Conservation (phyloP, 148 eudicot species). For the Linanthus parryae region DNA sequence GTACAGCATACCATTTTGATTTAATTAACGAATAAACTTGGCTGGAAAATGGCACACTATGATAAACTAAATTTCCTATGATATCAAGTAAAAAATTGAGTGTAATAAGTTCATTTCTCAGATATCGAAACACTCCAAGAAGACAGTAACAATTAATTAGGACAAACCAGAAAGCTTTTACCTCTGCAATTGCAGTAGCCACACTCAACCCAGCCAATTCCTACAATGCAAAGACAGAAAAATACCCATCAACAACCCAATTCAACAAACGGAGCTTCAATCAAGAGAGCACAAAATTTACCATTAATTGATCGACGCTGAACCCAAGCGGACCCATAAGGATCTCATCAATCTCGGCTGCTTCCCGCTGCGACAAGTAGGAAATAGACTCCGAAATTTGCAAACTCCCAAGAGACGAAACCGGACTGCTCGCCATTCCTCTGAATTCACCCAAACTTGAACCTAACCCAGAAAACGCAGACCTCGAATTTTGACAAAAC, state of each 20-base stretch:
- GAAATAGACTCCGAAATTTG: slow-evolving; percentile 42
- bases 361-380: slow-evolving; percentile 66
- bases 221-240: slow-evolving; percentile 22
- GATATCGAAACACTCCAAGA: too few species aligned
- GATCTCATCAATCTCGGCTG: slow-evolving; percentile 75
- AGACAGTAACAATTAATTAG: too few species aligned
- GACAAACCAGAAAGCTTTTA: slow-evolving; percentile 13
- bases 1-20: too few species aligned
- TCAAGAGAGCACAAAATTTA: slow-evolving; percentile 5
- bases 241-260: not conserved
- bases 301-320: slow-evolving; percentile 92
- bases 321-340: slow-evolving; percentile 94
- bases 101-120: too few species aligned
- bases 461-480: slow-evolving; percentile 25
- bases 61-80: too few species aligned
- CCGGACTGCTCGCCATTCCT: slow-evolving; percentile 23
- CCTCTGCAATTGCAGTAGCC: slow-evolving; percentile 92
- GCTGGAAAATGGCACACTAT: too few species aligned
- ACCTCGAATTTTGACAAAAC: slow-evolving; percentile 23
- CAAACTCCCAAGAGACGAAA: slow-evolving; percentile 15
- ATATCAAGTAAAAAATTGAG: too few species aligned
- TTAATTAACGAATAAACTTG: too few species aligned
- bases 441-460: slow-evolving; percentile 15
- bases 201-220: slow-evolving; percentile 98
- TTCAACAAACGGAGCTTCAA: not conserved